Evolutionary conservation across 73 alveolate species (phyloP).

Genomic region (Stentor coeruleus): DNA sequence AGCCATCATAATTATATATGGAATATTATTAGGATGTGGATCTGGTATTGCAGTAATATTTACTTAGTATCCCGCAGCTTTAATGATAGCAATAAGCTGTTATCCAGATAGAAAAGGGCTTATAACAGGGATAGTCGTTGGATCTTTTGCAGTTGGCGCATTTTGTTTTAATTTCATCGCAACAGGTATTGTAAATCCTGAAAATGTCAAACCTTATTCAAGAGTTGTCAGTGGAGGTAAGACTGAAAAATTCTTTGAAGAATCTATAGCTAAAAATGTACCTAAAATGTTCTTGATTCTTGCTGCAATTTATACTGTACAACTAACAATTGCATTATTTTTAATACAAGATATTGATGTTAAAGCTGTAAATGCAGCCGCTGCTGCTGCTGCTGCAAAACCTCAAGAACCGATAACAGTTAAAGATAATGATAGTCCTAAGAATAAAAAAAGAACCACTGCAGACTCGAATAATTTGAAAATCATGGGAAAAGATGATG

Average conservation of each 20-base stretch:
- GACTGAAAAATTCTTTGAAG: slow-evolving; percentile 13
- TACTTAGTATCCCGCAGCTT: background rate
- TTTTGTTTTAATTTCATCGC: slow-evolving; percentile 41
- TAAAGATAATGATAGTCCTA: too few species aligned
- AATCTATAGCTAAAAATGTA: slow-evolving; percentile 37
- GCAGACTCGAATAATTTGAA: too few species aligned
- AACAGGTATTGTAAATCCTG: slow-evolving; percentile 54
- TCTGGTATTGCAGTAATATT: background rate
- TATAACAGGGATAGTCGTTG: slow-evolving; percentile 21
- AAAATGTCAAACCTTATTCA: slow-evolving; percentile 34
- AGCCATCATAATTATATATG: background rate
- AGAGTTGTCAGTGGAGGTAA: background rate
- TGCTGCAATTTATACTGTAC: background rate
- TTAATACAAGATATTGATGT: background rate
- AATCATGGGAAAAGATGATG: background rate
- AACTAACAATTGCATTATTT: background rate
- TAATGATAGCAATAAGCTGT: background rate
- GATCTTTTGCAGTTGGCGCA: slow-evolving; percentile 18
- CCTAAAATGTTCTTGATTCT: slow-evolving; percentile 43
- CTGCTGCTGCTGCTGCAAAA: too few species aligned
- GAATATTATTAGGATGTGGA: background rate
- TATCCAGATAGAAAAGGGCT: slow-evolving; percentile 15
- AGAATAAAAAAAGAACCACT: too few species aligned
- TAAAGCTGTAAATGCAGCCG: background rate
- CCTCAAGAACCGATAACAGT: too few species aligned